Conservation (phyloP, 2,329 filamentous ascomycete genomes). For the Curvularia sp. region DNA sequence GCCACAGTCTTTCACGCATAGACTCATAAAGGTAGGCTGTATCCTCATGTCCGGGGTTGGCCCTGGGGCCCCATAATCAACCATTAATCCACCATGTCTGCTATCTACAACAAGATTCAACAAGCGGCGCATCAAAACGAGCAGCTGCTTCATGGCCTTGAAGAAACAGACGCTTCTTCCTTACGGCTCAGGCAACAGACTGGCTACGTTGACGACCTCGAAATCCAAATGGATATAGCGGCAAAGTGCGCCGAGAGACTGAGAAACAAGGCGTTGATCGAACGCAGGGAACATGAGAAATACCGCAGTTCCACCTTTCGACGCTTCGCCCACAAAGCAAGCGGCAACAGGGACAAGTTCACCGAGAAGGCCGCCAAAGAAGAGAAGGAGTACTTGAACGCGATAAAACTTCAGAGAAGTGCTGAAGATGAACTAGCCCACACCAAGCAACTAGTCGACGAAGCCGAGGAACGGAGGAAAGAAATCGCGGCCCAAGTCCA, state of each 20-base stretch:
- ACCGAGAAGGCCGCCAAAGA: conserved; percentile 45
- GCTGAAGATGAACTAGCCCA: conserved; percentile 44
- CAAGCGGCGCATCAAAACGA: conserved; percentile 38
- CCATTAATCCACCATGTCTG: conserved; percentile 24
- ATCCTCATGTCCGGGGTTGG: too few species aligned
- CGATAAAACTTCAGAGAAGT: conserved; percentile 42
- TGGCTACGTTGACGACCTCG: conserved; percentile 39
- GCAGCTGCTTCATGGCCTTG: conserved; percentile 35
- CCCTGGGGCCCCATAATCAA: too few species aligned
- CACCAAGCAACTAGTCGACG: conserved; percentile 30
- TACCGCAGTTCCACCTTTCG: conserved; percentile 45
- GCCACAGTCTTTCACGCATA: neutral
- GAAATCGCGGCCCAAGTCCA: conserved; percentile 26
- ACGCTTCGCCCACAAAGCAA: conserved; percentile 44
- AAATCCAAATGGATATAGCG: conserved; percentile 31
- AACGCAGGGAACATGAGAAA: conserved; percentile 45
- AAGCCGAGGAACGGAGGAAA: conserved; percentile 32
- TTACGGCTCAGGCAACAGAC: conserved; percentile 43
- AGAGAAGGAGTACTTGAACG: conserved; percentile 47
- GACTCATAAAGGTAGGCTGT: conserved; percentile 8
- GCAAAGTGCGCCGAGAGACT: conserved; percentile 28
- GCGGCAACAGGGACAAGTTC: conserved; percentile 38
- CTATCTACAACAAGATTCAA: conserved; percentile 37
- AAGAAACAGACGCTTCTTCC: conserved; percentile 40
- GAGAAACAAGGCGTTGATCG: conserved; percentile 27